phyloP scores from a whole-genome alignment of 108 stramenopile species.

The Parmales sp. region DNA sequence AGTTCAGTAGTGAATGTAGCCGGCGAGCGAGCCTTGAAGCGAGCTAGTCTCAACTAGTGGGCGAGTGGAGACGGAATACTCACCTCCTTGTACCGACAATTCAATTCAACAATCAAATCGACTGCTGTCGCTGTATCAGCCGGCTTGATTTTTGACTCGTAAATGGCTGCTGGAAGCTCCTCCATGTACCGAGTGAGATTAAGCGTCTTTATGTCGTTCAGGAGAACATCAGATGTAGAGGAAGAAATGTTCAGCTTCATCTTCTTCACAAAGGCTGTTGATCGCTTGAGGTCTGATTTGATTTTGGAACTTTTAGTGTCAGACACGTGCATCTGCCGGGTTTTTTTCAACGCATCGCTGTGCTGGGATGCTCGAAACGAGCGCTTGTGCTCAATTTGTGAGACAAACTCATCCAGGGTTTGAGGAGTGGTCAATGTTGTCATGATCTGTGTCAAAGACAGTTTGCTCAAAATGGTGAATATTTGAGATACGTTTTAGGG shows the following conservation, averaged over 20 bases:
- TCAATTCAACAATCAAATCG: neutral
- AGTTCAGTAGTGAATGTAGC: too few species aligned
- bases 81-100: neutral
- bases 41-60: constrained; percentile 50
- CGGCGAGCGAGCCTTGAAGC: too few species aligned
- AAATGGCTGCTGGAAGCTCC: constrained; percentile 74
- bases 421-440: neutral
- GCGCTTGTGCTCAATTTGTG: neutral
- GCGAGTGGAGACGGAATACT: neutral
- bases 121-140: constrained; percentile 28
- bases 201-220: constrained; percentile 59
- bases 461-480: too few species aligned
- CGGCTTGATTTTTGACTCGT: constrained; percentile 58
- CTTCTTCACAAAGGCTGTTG: constrained; percentile 90
- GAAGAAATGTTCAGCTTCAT: constrained; percentile 39
- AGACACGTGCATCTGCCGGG: constrained; percentile 19
- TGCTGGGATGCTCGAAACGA: neutral
- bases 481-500: too few species aligned
- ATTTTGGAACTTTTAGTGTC: constrained; percentile 61
- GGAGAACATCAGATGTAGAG: too few species aligned
- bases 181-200: constrained; percentile 86
- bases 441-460: too few species aligned
- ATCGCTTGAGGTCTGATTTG: constrained; percentile 91
- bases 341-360: neutral
- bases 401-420: neutral